Evolutionary conservation across 371 early-diverging fungal genomes (phyloP).

Genomic region (Mucor sp.): DNA sequence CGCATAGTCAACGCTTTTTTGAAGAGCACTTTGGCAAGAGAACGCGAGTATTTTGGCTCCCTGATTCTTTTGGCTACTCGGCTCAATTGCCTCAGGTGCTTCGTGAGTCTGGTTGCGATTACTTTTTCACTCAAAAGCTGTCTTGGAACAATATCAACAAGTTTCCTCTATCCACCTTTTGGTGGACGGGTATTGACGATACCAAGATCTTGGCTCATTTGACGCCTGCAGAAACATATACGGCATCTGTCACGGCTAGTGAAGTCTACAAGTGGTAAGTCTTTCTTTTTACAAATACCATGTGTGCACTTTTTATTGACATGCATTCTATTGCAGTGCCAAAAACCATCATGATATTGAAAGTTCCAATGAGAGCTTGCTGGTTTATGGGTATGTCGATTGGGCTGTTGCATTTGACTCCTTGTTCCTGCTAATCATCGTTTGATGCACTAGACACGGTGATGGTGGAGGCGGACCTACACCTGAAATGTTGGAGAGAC

Average conservation of each 20-base stretch:
- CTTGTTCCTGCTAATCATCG: too few relatives aligned
- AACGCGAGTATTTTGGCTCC: constrained; percentile 92
- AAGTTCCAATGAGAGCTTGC: constrained; percentile 40
- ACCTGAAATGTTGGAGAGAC: constrained; percentile 83
- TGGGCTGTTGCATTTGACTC: background rate
- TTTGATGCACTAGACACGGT: constrained; percentile 67
- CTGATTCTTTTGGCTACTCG: constrained; percentile 87
- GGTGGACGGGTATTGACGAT: constrained; percentile 80
- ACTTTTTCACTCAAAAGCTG: constrained; percentile 97
- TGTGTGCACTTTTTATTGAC: background rate
- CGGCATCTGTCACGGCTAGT: constrained; percentile 35
- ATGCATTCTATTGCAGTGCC: constrained; percentile 13
- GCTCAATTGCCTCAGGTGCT: constrained; percentile 89
- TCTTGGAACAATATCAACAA: constrained; percentile 99
- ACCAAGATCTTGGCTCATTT: constrained; percentile 80
- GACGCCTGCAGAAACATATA: constrained; percentile 80
- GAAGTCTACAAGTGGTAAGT: constrained; percentile 46
- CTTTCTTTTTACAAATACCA: background rate
- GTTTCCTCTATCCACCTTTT: constrained; percentile 95
- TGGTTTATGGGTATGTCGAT: constrained; percentile 41
- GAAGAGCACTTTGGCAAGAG: constrained; percentile 83
- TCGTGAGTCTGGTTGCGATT: constrained; percentile 77
- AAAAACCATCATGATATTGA: constrained; percentile 50
- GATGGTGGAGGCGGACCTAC: constrained; percentile 98
- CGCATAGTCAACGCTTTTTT: constrained; percentile 84